phyloP scores from a whole-genome alignment of 306 rosid genomes.

The Gastrolobium bilobum region DNA sequence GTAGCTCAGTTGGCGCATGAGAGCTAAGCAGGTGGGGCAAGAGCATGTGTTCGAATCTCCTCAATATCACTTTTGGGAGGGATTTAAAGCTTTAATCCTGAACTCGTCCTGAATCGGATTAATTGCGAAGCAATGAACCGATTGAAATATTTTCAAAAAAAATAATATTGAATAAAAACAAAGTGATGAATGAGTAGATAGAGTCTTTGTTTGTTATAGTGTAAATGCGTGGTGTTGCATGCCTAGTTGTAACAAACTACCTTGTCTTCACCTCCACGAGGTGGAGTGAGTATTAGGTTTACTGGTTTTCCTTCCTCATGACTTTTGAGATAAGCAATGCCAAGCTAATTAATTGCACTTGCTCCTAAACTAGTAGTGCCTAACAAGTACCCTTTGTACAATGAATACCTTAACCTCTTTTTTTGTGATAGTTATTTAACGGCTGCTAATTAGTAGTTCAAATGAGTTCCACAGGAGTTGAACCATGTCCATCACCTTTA shows the following conservation, averaged over 20 bases:
- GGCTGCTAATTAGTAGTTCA: no score
- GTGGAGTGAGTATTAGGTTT: constrained; percentile 54
- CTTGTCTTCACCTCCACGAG: constrained; percentile 38
- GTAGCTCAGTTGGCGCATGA: no score
- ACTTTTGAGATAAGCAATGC: constrained; percentile 35
- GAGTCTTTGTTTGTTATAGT: constrained; percentile 17
- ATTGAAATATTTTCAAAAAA: no score
- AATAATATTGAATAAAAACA: background rate
- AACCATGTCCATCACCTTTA: no score
- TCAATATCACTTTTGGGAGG: no score
- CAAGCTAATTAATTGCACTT: constrained; percentile 11
- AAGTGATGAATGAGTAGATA: background rate
- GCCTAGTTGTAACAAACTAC: constrained; percentile 53
- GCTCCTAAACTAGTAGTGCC: background rate
- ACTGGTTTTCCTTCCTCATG: constrained; percentile 31
- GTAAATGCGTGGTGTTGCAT: constrained; percentile 39
- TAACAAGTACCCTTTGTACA: background rate
- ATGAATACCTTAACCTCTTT: background rate
- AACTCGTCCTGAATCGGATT: no score
- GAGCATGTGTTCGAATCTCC: no score
- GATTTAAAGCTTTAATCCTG: no score
- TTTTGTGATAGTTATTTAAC: background rate
- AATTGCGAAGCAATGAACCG: no score
- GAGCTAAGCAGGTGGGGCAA: no score
- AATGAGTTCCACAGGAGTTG: no score